Percentiles rank a stretch among this genome's conserved stretches.
Conservation (phyloP, 306 rosid species). For the Fagus sylvatica region DNA sequence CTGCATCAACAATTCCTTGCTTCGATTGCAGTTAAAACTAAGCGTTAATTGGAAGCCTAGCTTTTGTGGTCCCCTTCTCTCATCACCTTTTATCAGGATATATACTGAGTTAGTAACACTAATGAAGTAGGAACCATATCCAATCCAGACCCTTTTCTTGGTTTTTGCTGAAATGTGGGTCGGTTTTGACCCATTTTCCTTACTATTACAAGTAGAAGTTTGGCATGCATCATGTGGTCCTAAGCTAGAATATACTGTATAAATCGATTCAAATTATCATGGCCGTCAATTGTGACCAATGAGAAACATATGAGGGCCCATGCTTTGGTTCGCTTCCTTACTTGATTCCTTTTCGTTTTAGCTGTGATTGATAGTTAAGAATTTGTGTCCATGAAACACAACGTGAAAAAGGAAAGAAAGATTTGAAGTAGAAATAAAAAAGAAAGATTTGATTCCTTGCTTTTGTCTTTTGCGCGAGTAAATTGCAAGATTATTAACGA, state of each 20-base stretch:
- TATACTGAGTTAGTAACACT: not conserved
- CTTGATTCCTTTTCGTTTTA: slow-evolving; percentile 41
- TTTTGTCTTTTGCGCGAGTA: not conserved
- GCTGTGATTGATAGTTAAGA: slow-evolving; percentile 42
- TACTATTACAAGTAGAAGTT: too few relatives aligned
- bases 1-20: slow-evolving; percentile 55
- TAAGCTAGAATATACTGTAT: slow-evolving; percentile 12
- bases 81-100: slow-evolving; percentile 9
- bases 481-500: not conserved
- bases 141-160: too few relatives aligned
- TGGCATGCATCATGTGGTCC: not conserved
- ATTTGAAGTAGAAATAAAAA: not conserved
- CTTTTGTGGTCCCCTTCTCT: slow-evolving; percentile 23
- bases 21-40: slow-evolving; percentile 33
- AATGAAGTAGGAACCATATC: too few relatives aligned
- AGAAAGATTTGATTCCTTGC: slow-evolving; percentile 37
- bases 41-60: slow-evolving; percentile 23
- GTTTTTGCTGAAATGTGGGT: too few relatives aligned
- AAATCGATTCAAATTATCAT: not conserved
- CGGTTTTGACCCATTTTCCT: too few relatives aligned
- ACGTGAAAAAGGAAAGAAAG: slow-evolving; percentile 2
- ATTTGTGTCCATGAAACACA: slow-evolving; percentile 15
- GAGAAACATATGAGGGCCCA: slow-evolving; percentile 27
- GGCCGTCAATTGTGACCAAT: slow-evolving; percentile 4
- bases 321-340: slow-evolving; percentile 27